Evolutionary conservation across 192 early-diverging fungal species (phyloP).

Genomic region (Podila clonocystis): DNA sequence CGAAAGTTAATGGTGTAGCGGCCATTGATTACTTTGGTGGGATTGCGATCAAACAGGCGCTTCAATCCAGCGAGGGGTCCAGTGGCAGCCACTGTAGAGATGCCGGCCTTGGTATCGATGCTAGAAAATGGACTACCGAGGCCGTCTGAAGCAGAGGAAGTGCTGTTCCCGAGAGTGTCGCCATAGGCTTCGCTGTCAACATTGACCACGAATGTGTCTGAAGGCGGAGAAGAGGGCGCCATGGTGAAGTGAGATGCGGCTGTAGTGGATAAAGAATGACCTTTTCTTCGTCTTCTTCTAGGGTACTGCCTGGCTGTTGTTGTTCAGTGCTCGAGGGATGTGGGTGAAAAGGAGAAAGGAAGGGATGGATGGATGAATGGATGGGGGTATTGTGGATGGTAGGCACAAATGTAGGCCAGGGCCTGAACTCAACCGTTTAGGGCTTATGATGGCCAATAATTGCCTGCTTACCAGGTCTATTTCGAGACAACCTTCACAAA

Average conservation of each 20-base stretch:
- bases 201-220: slow-evolving; percentile 18
- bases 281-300: too few relatives aligned
- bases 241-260: neutral
- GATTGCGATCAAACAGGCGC: slow-evolving; percentile 35
- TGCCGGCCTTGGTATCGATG: neutral
- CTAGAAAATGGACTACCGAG: neutral
- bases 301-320: too few relatives aligned
- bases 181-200: slow-evolving; percentile 15
- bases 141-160: neutral
- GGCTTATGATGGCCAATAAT: too few relatives aligned
- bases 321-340: neutral
- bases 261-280: too few relatives aligned
- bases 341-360: neutral
- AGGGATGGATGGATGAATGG: neutral
- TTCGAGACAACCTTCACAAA: too few relatives aligned
- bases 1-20: slow-evolving; percentile 46
- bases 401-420: neutral
- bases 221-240: neutral
- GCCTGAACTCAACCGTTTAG: too few relatives aligned
- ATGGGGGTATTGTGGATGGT: neutral
- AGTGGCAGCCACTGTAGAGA: slow-evolving; percentile 5
- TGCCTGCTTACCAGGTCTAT: too few relatives aligned
- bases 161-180: neutral
- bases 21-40: slow-evolving; percentile 36
- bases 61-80: slow-evolving; percentile 24